phyloP scores from a whole-genome alignment of 306 rosid genomes.

The Cucumis cinereus region DNA sequence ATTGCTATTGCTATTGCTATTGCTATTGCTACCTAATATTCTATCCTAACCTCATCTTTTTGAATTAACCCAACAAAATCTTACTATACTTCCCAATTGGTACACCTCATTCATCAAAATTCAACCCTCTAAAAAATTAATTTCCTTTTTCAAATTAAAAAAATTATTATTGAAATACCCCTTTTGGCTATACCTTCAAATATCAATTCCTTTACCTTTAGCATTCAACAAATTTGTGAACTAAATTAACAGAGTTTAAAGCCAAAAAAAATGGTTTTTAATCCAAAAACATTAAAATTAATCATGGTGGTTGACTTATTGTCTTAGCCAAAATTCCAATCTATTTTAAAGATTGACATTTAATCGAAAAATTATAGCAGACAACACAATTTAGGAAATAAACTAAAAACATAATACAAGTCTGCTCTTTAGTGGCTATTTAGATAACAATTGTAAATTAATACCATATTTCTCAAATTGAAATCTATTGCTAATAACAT shows the following conservation, averaged over 20 bases:
- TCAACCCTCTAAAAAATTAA: neutral
- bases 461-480: too few relatives aligned
- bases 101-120: neutral
- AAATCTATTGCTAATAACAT: too few relatives aligned
- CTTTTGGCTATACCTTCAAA: neutral
- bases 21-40: conserved; percentile 8
- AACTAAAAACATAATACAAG: too few relatives aligned
- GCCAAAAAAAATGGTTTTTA: too few relatives aligned
- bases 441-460: too few relatives aligned
- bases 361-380: too few relatives aligned
- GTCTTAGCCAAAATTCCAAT: neutral
- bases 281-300: too few relatives aligned
- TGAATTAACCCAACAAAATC: neutral
- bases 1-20: too few relatives aligned
- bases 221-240: too few relatives aligned
- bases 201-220: neutral
- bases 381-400: too few relatives aligned
- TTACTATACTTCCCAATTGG: neutral
- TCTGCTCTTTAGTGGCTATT: too few relatives aligned
- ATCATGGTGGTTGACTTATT: neutral
- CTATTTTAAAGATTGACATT: neutral
- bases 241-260: too few relatives aligned
- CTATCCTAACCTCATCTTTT: neutral
- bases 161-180: neutral
- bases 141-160: neutral